Evolutionary conservation across 768 basidiomycete genomes (phyloP).

Genomic region (Collybiopsis confluens): DNA sequence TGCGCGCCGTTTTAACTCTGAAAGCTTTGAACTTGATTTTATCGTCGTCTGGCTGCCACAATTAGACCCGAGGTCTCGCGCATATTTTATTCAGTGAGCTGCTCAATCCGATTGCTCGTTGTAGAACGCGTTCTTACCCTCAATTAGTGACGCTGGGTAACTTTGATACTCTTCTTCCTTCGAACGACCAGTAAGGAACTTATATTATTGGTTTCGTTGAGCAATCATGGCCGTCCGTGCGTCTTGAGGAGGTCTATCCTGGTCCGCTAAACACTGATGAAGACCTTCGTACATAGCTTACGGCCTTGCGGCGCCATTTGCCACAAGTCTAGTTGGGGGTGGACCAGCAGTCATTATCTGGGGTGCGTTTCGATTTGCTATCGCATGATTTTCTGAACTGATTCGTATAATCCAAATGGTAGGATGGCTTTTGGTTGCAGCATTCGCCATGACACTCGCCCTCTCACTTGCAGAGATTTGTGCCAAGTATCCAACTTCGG

Average conservation of each 20-base stretch:
- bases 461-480: constrained; percentile 56
- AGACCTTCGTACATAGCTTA: constrained; percentile 42
- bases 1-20: neutral
- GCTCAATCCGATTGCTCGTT: neutral
- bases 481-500: constrained; percentile 58
- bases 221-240: constrained; percentile 62
- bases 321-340: constrained; percentile 50
- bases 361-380: constrained; percentile 30
- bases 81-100: constrained; percentile 52
- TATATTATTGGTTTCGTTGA: constrained; percentile 15
- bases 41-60: neutral
- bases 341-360: constrained; percentile 56
- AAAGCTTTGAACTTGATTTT: too few species aligned
- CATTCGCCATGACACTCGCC: constrained; percentile 43
- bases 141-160: constrained; percentile 45
- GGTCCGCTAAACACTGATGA: too few species aligned
- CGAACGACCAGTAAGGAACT: too few species aligned
- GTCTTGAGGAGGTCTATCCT: constrained; percentile 25
- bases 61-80: constrained; percentile 45
- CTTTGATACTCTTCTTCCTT: too few species aligned
- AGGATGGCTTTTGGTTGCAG: constrained; percentile 50
- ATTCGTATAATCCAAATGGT: neutral
- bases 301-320: constrained; percentile 50
- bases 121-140: neutral
- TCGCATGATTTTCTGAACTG: too few species aligned